Percentiles rank a stretch among this genome's conserved stretches.
Evolutionary conservation across 73 alveolate genomes (phyloP).

Genomic region (Durusdinium trenchii): DNA sequence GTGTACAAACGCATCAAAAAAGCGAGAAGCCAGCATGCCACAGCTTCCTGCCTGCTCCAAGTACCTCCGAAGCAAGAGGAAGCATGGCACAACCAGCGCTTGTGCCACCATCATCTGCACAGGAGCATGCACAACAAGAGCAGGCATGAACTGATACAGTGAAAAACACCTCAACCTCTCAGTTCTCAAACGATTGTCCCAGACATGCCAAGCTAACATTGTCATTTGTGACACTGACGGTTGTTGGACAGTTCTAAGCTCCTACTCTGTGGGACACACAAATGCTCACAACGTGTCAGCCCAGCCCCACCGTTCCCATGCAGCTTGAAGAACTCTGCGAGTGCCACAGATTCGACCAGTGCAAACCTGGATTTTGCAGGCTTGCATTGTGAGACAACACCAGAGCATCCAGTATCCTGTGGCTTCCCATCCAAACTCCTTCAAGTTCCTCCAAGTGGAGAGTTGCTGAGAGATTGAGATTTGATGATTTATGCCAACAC

Average conservation of each 20-base stretch:
- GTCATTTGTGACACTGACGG: no score
- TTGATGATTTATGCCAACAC: no score
- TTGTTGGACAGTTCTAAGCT: no score
- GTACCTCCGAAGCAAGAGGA: conserved; percentile 37
- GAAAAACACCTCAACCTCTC: no score
- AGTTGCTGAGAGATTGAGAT: no score
- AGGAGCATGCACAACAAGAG: background rate
- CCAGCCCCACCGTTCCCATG: background rate
- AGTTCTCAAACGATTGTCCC: no score
- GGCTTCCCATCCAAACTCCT: no score
- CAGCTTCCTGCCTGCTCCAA: conserved; percentile 4
- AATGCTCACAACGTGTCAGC: background rate
- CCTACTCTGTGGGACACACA: background rate
- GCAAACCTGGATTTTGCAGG: conserved; percentile 1
- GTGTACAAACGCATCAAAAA: background rate
- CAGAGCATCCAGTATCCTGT: no score
- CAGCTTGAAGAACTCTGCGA: background rate
- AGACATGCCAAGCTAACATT: no score
- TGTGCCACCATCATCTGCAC: conserved; percentile 50
- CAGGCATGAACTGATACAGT: background rate
- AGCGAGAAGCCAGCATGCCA: background rate
- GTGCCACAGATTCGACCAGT: conserved; percentile 45
- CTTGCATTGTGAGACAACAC: no score
- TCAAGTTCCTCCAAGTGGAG: no score
- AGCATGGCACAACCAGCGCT: conserved; percentile 23